Base-by-base conservation (phyloP, 345 rosid species). In the Camelina hispida region DNA sequence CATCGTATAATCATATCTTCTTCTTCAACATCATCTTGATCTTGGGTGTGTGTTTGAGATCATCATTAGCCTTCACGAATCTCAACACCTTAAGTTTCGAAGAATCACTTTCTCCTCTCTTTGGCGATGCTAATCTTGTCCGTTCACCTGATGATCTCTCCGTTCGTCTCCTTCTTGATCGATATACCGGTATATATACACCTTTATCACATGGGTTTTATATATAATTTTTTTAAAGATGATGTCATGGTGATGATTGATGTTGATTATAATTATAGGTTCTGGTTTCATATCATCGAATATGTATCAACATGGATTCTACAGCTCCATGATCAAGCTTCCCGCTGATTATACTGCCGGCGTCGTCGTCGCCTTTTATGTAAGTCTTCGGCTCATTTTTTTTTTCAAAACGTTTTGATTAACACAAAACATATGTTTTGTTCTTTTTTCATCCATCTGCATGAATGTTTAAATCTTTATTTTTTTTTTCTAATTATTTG, bases 331-430 rank as follows among this genome's bases (percentile, higher is more conserved):
- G 82, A 86, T 95, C 79, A 95, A 95, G 81, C 74, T 95, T 62
- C 99, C 98, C 2, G 80, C 84, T 2, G 88, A 89, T 74, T 84
- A 95, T 48, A 87, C 98, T 0, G 99, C 99, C 32, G 99, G 98
- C 8, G 63, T 95, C 6, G 93, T 91, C 42, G 93, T 93, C 60
- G 96, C 98, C 54, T 91, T 95, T 62, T 95, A 92, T 54, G 98
- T 95, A 73, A 82, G 90, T 79, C 51, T 42, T 62, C 28, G 44
- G 6, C 4, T 13, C 54, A 7, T 34, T 28, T 55, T 20, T 62
- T 3, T 16, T 23, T 63, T 43, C 12, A 17, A 15, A 3, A n/a
- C 2, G 25, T 23, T 64, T 57, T 51, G 5, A 48, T 67, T 37
- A 74, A 12, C 32, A 12, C 32, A n/a, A 23, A 12, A 56, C 9